Percentiles rank a stretch among this genome's conserved stretches.
phyloP scores from a whole-genome alignment of 768 basidiomycete species.

The Termitomyces bulborhizus region DNA sequence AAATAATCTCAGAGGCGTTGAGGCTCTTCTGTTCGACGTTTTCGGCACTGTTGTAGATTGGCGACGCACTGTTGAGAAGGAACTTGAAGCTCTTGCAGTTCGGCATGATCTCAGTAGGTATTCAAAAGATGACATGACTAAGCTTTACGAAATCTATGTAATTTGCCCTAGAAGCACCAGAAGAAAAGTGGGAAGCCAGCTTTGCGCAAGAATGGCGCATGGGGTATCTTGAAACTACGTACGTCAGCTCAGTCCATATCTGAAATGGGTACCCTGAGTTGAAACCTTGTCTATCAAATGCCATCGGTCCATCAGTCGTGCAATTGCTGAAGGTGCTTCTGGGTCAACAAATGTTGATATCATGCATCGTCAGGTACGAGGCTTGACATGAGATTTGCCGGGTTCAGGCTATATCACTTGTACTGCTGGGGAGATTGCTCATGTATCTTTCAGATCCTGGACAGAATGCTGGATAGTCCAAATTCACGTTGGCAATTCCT shows the following conservation, averaged over 20 bases:
- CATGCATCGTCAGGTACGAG: conserved; percentile 46
- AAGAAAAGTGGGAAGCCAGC: conserved; percentile 28
- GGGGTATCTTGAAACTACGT: conserved; percentile 46
- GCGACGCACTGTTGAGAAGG: conserved; percentile 26
- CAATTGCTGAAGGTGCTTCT: conserved; percentile 36
- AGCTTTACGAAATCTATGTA: not conserved
- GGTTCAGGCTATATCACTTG: not conserved
- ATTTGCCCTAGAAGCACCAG: conserved; percentile 13
- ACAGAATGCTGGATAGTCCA: conserved; percentile 40
- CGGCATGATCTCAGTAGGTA: not conserved
- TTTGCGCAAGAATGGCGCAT: conserved; percentile 55
- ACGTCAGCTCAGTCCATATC: conserved; percentile 11
- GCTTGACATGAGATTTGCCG: not conserved
- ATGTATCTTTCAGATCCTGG: conserved; percentile 39
- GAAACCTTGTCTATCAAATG: not conserved
- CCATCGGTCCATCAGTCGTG: conserved; percentile 22
- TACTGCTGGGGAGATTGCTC: not conserved
- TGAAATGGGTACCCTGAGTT: too few relatives aligned
- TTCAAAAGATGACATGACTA: not conserved
- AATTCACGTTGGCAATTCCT: conserved; percentile 43
- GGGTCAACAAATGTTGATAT: conserved; percentile 48
- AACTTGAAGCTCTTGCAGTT: conserved; percentile 22
- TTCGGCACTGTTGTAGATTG: conserved; percentile 49
- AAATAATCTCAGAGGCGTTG: conserved; percentile 21
- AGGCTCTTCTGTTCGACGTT: conserved; percentile 42